Evolutionary conservation across 1,284 basidiomycete genomes (phyloP), one percentile per base, ranked within the genome.

Genomic region (Trametes pubescens): DNA sequence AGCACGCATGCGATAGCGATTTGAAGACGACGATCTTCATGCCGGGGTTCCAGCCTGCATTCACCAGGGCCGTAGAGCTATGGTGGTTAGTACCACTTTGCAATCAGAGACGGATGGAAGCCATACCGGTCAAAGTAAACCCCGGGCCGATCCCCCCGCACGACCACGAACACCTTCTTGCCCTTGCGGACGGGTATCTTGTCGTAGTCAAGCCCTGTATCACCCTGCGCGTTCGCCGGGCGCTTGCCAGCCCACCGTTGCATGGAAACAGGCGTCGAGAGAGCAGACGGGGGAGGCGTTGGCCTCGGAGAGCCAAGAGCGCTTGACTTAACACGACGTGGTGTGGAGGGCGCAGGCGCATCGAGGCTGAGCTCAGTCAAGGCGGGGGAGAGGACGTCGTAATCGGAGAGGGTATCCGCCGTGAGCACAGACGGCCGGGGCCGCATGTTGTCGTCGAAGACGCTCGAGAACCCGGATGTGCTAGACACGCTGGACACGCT

Each of bases 21-120:
- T 38, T 37, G 35, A 38, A 24, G 7, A n/a, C n/a, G 21, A 53
- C 37, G 35, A 53, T 24, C 51, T 53, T 53, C 35, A 53, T 53
- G 35, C 51, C 51, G 35, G 51, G 51, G 35, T 35, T 34, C 5
- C 13, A 37, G 11, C 51, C 51, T 8, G 35, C 35, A 8, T 37
- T 21, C 5, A 37, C 8, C 18, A 53, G 22, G 22, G 51, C 51
- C 18, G 35, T 24, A 9, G 14, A 5, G 10, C 35, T 53, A 21
- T 9, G 22, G 21, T 34, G 7, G 34, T 22, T n/a, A n/a, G 6
- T n/a, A n/a, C n/a, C n/a, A n/a, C 18, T 8, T 38, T 11, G 13
- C 14, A 18, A 38, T 53, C n/a, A 40, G 35, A n/a, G 14, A 5
- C 18, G 51, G 21, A 22, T 18, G 34, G 21, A n/a, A 24, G 35